Conservation (phyloP, 148 eudicot species). For the Camellia granthamiana region DNA sequence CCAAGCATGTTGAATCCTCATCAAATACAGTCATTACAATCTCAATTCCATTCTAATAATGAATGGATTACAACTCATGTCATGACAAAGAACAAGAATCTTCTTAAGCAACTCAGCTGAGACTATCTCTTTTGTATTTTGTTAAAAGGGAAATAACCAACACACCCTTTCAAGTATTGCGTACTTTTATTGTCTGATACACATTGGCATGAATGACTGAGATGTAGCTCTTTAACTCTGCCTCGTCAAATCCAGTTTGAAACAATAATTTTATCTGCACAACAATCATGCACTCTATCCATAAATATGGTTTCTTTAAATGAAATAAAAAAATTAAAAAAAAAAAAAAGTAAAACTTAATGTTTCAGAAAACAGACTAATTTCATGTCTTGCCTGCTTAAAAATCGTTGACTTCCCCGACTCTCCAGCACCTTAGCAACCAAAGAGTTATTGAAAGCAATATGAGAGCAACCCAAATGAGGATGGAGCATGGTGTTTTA, state of each 20-base stretch:
- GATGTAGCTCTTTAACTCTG: constrained; percentile 70
- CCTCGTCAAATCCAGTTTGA: constrained; percentile 89
- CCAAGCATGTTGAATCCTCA: constrained; percentile 3
- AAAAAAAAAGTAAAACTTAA: not conserved
- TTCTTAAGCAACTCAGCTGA: constrained; percentile 14
- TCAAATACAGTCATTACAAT: not conserved
- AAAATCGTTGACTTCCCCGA: constrained; percentile 96
- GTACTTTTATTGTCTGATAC: constrained; percentile 95
- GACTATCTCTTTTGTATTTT: constrained; percentile 9
- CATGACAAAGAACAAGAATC: not conserved
- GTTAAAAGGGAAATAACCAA: constrained; percentile 47
- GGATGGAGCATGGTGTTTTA: not conserved
- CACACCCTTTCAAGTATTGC: constrained; percentile 80
- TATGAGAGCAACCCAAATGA: constrained; percentile 1
- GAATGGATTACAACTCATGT: not conserved
- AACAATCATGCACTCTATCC: constrained; percentile 11
- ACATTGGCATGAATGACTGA: constrained; percentile 94
- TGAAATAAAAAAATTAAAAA: not conserved
- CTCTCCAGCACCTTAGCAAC: constrained; percentile 80
- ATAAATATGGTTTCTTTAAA: not conserved
- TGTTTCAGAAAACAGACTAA: constrained; percentile 11
- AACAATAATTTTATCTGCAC: constrained; percentile 86
- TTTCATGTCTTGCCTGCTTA: constrained; percentile 66
- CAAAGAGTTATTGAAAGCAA: constrained; percentile 6
- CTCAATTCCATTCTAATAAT: not conserved